Conservation (phyloP, 2,329 filamentous ascomycete species). For the Ceratocystis harringtonii region DNA sequence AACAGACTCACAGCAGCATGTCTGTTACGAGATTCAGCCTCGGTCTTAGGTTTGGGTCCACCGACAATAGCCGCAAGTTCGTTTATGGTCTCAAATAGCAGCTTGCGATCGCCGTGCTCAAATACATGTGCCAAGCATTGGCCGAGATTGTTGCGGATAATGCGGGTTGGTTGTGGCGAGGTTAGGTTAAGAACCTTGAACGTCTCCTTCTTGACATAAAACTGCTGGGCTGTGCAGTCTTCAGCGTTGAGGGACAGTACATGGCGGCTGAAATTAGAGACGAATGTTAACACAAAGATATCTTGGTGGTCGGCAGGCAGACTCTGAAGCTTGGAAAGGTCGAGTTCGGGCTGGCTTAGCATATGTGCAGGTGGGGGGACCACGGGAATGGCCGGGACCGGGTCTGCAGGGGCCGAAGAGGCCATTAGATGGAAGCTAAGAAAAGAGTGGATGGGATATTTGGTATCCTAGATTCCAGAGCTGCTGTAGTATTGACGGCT, state of each 20-base stretch:
- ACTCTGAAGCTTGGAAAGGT: conserved; percentile 74
- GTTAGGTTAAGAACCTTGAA: conserved; percentile 80
- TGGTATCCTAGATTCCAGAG: not conserved
- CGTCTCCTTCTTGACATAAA: conserved; percentile 83
- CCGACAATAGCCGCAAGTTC: conserved; percentile 63
- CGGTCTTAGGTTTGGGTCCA: conserved; percentile 55
- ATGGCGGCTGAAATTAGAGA: conserved; percentile 67
- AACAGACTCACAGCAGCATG: conserved; percentile 80
- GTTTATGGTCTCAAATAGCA: conserved; percentile 88
- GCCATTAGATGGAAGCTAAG: not conserved
- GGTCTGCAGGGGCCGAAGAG: conserved; percentile 7
- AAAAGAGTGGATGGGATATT: not conserved
- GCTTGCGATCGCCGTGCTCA: conserved; percentile 70
- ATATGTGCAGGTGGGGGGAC: conserved; percentile 23
- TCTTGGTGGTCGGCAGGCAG: conserved; percentile 92
- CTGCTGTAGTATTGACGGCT: no score
- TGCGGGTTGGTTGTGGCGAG: conserved; percentile 68
- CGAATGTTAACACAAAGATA: conserved; percentile 79
- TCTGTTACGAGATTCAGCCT: conserved; percentile 63
- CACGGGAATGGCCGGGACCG: conserved; percentile 11
- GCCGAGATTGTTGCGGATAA: conserved; percentile 79
- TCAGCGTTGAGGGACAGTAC: conserved; percentile 59
- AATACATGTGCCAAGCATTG: conserved; percentile 73
- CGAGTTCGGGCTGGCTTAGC: conserved; percentile 59
- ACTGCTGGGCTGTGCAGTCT: conserved; percentile 74